A percentile compares a stretch with the other conserved stretches of the same genome.
phyloP scores from a whole-genome alignment of 1,284 basidiomycete genomes.

The Austroboletus novae-zelandiae region DNA sequence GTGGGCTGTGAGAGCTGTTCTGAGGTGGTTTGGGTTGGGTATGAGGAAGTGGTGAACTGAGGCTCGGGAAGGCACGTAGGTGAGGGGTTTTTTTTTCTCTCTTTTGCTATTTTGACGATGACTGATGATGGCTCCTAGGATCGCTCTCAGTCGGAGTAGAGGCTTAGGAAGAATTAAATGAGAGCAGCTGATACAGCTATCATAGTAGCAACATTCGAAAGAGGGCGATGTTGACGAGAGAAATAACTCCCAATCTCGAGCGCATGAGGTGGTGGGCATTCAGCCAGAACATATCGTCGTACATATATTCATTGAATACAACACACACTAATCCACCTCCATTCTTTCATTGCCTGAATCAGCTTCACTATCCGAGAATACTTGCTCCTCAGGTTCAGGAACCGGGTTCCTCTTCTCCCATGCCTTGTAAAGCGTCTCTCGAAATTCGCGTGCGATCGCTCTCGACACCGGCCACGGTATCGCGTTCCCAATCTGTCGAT shows the following conservation, averaged over 20 bases:
- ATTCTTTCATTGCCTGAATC: slow-evolving; percentile 20
- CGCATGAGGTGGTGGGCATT: no score
- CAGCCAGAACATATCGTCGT: no score
- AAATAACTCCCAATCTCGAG: no score
- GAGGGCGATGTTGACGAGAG: no score
- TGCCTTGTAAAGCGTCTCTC: slow-evolving; percentile 45
- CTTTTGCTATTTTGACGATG: neutral
- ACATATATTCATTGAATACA: no score
- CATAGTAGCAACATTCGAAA: no score
- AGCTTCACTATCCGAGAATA: slow-evolving; percentile 3
- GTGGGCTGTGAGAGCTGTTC: slow-evolving; percentile 71
- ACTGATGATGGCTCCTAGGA: neutral
- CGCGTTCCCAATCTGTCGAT: slow-evolving; percentile 75
- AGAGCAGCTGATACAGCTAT: no score
- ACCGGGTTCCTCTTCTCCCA: slow-evolving; percentile 39
- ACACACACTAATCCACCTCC: slow-evolving; percentile 20
- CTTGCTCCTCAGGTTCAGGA: neutral
- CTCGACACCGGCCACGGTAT: slow-evolving; percentile 61
- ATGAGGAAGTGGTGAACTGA: slow-evolving; percentile 43
- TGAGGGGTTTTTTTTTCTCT: neutral
- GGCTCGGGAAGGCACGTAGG: neutral
- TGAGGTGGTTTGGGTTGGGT: slow-evolving; percentile 76
- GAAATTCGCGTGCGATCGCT: slow-evolving; percentile 63
- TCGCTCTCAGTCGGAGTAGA: neutral
- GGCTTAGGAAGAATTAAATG: no score